Conservation (phyloP, 805 yeast genomes). For the Tetrapisispora phaffii region DNA sequence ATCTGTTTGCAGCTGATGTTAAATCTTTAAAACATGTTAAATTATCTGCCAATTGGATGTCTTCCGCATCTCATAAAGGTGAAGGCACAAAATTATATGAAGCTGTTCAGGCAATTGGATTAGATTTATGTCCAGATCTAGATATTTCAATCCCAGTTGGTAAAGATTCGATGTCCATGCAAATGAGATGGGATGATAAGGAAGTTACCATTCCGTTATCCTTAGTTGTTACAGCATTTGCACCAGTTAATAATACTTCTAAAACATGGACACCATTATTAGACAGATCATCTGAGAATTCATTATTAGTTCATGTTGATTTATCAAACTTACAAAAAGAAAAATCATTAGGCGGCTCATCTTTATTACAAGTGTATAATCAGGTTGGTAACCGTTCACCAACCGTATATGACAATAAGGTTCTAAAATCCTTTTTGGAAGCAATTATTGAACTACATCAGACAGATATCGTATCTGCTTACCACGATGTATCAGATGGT, state of each 20-base stretch:
- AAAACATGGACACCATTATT: constrained; percentile 93
- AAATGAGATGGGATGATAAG: constrained; percentile 90
- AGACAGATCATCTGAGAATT: constrained; percentile 38
- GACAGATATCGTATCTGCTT: constrained; percentile 60
- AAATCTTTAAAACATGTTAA: constrained; percentile 64
- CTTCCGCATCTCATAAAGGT: constrained; percentile 89
- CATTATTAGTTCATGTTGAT: constrained; percentile 71
- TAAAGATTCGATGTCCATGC: constrained; percentile 98
- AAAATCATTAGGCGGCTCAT: constrained; percentile 81
- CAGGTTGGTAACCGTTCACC: constrained; percentile 81
- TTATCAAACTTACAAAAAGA: constrained; percentile 45
- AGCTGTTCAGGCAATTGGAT: constrained; percentile 93
- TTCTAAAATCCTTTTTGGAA: constrained; percentile 60
- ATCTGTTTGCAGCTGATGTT: constrained; percentile 83
- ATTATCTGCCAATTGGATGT: constrained; percentile 98
- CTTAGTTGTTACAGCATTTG: constrained; percentile 82
- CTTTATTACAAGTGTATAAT: constrained; percentile 85
- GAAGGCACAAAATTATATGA: constrained; percentile 93
- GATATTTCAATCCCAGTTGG: constrained; percentile 95
- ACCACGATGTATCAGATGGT: constrained; percentile 96
- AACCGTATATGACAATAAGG: constrained; percentile 57
- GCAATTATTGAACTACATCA: constrained; percentile 67
- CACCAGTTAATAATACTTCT: constrained; percentile 73
- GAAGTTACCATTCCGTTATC: constrained; percentile 96
- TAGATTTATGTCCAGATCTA: constrained; percentile 87